Base-by-base conservation (phyloP, 2,329 filamentous ascomycete genomes). In the Ilyonectria destructans region DNA sequence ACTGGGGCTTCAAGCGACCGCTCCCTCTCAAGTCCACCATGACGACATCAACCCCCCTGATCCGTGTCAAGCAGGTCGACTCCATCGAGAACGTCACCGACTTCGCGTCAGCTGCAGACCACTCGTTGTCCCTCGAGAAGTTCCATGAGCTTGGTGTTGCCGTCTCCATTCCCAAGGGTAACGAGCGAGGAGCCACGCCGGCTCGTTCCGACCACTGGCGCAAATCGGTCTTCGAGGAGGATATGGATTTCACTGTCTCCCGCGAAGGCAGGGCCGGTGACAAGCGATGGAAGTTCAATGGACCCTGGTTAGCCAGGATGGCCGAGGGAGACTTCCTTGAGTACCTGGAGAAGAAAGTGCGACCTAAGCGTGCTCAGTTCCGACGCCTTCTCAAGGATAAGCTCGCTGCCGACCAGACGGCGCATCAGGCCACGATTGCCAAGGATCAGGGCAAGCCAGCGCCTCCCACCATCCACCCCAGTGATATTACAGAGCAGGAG, bases 1-100 rank as follows among this genome's bases (percentile, higher is more conserved):
- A 98, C 78, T 98, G 96, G 95, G 96, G 96, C 15, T 85, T 98
- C 75, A 98, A 98, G 84, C 87, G 96, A 62, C 87, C 94, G 1
- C 85, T 98, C 6, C 96, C 96, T 1, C 83, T 92, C 9, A 92
- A 92, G 79, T 91, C 92, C 3, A 95, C 94, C 6, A 89, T 90
- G 21, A 89, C 89, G 61, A 90, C 90, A 7, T 90, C 91, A 7
- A 91, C 90, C n/a, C 93, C 95, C 10, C 85, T 93, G 57, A 88
- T 97, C 61, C 90, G 93, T 71, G 83, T 98, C 73, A 91, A 90
- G 75, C 88, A 92, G 68, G 87, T 97, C 71, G 96, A 98, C 84
- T 93, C 94, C 2, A 88, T 91, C 74, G 95, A 98, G 82, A 92
- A 95, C 79, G 88, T 98, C 73, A 97, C 95, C 77, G 95, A 98